Evolutionary conservation across 1,139 yeast genomes (phyloP), one percentile per base, ranked within the genome.

Genomic region (Candida sp.): DNA sequence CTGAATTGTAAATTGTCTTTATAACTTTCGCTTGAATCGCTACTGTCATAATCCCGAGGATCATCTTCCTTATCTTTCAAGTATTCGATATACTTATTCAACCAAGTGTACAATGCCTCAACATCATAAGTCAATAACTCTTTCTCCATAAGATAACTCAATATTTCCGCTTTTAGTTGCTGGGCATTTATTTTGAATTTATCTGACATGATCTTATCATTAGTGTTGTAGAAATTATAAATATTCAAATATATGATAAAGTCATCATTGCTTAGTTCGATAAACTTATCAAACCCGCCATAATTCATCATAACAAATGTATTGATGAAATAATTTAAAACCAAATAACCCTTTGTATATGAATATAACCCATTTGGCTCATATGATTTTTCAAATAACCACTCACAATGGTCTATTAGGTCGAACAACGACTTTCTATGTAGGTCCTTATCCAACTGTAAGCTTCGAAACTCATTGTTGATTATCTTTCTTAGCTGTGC

Each of bases 181-280:
- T 41, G 45, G 35, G 70, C 51, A 9, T 62, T 56, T 19, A 67
- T 53, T 5, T 55, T 47, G 42, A 61, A 60, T 2, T 55, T 46
- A 22, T 57, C 53, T 33, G 54, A 56, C 11, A 50, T 47, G 32
- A 67, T 53, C 22, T 52, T 47, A 19, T 64, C 68, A 41, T 67
- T 61, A 22, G 65, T 56, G 45, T 66, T 65, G 51, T 70, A 73
- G 50, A 73, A 72, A 44, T 71, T 69, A 60, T 67, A 73, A 32
- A 73, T 63, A 49, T 73, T 71, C 48, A 73, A 56, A 52, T 73
- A 73, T 23, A 73, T 67, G 43, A 72, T 67, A 52, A 73, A 73
- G 50, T 73, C 79, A 42, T 59, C 63, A 45, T 68, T 72, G 46
- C 62, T 63, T 19, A 61, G 52, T 45, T 64, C 67, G 42, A 73